These are phyloP conservation scores for Fusarium sp. DNA, from an alignment of 2,329 filamentous ascomycete species.

Conservation along the genomic window DNA sequence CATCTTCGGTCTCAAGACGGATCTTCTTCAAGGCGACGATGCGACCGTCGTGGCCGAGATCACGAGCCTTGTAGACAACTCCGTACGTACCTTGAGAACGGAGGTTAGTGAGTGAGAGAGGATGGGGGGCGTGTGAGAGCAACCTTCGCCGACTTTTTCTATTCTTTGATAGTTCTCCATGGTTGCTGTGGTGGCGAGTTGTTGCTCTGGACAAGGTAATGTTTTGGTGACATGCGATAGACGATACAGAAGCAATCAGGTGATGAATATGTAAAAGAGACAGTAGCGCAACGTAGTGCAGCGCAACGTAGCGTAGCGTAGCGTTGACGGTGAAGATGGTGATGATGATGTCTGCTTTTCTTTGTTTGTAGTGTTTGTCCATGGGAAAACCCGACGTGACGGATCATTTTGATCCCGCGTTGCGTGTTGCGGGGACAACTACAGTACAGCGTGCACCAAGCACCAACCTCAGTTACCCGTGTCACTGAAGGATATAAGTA, in stretches of 20 bases:
- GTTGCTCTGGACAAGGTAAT: neutral
- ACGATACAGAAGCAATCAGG: neutral
- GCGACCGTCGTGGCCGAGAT: slow-evolving; percentile 80
- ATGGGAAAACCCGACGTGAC: slow-evolving; percentile 26
- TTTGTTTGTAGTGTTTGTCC: slow-evolving; percentile 15
- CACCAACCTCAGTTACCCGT: too few species aligned
- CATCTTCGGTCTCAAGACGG: slow-evolving; percentile 91
- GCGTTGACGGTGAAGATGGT: too few species aligned
- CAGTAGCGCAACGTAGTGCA: neutral
- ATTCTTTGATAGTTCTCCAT: slow-evolving; percentile 99
- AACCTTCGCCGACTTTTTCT: slow-evolving; percentile 96
- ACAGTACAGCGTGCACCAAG: neutral
- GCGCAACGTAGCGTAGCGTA: neutral
- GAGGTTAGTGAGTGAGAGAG: neutral
- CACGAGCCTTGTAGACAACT: slow-evolving; percentile 93
- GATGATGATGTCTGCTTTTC: neutral
- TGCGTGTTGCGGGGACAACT: slow-evolving; percentile 32
- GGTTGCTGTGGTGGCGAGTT: neutral
- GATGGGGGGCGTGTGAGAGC: slow-evolving; percentile 35
- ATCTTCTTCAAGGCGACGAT: slow-evolving; percentile 97
- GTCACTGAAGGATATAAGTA: neutral
- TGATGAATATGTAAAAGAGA: neutral
- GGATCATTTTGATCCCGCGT: slow-evolving; percentile 31
- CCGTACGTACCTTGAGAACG: slow-evolving; percentile 79
- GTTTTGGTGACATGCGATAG: neutral